Base-by-base conservation (phyloP, 345 rosid species). In the Capsella bursapastoris region DNA sequence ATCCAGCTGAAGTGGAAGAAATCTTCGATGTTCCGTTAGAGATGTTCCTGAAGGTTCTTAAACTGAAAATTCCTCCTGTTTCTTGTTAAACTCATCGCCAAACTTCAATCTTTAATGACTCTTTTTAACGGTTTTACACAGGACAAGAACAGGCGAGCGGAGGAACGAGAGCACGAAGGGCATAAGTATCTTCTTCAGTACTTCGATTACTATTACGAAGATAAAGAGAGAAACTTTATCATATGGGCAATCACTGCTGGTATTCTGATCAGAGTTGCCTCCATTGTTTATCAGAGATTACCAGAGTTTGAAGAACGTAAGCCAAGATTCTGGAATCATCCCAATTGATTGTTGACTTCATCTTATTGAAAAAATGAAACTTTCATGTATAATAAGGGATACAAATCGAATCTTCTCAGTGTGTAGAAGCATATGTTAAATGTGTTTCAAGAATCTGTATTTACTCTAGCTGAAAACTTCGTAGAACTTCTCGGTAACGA, bases 201-300 rank as follows among this genome's bases (percentile, higher is more conserved):
- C 70, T 90, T 88, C 15, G 84, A 88, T 34, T 83, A 84, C 58
- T 73, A 79, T 44, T 64, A 45, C 0, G 78, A 64, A 25, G 80
- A 75, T 34, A 77, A 57, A 47, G 75, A 57, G 35, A 48, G 22
- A 16, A 81, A 48, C 56, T 83, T 83, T 57, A 43, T 78, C 37
- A 86, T 87, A 51, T 90, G 97, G 93, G 93, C 89, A 25, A 57
- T 90, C 61, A 88, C 93, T 2, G 91, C 97, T 51, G 88, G 86
- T 55, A 85, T 87, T 61, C 68, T 86, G 73, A 87, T 90, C 47
- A 77, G 67, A 37, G 83, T 74, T 58, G 90, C 96, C 45, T 83
- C 96, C 11, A 35, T 85, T 32, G 83, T 82, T 18, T 86, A 77
- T 66, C 69, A 86, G 74, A 68, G 83, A 50, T 76, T 79, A 1